Evolutionary conservation across 495 filamentous ascomycete genomes (phyloP).

Genomic region (Aspergillus sclerotioniger): DNA sequence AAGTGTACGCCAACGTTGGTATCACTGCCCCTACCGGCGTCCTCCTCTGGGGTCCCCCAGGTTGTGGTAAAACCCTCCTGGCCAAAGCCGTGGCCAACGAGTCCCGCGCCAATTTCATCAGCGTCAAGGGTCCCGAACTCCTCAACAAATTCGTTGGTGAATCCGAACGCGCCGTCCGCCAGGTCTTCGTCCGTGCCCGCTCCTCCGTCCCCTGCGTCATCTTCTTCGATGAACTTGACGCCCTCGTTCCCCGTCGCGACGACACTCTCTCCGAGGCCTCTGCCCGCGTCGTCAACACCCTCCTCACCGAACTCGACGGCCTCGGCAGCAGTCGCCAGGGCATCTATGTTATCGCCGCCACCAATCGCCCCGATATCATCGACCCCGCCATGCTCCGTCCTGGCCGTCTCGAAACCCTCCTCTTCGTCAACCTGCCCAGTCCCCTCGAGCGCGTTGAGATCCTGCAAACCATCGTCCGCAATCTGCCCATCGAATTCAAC

Average conservation of each 20-base stretch:
- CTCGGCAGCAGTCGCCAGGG: constrained; percentile 70
- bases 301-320: constrained; percentile 95
- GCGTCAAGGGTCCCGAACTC: constrained; percentile 91
- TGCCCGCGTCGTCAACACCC: constrained; percentile 88
- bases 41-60: constrained; percentile 93
- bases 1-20: constrained; percentile 75
- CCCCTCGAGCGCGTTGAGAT: constrained; percentile 81
- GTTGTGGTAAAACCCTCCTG: constrained; percentile 94
- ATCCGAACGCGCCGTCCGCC: constrained; percentile 86
- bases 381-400: constrained; percentile 93
- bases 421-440: constrained; percentile 87
- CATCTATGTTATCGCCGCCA: constrained; percentile 93
- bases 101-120: constrained; percentile 95
- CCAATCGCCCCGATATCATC: constrained; percentile 94
- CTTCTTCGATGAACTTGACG: constrained; percentile 97
- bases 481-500: constrained; percentile 54
- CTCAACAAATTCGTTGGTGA: constrained; percentile 97
- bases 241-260: constrained; percentile 81
- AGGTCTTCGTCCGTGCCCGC: constrained; percentile 86
- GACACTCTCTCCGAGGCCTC: constrained; percentile 78
- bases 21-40: constrained; percentile 88
- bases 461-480: constrained; percentile 69
- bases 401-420: constrained; percentile 80
- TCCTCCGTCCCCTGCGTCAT: constrained; percentile 88
- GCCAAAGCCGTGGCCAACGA: constrained; percentile 97